Base-by-base conservation (phyloP, 192 early-diverging fungal genomes). In the Spizellomyces sp. region DNA sequence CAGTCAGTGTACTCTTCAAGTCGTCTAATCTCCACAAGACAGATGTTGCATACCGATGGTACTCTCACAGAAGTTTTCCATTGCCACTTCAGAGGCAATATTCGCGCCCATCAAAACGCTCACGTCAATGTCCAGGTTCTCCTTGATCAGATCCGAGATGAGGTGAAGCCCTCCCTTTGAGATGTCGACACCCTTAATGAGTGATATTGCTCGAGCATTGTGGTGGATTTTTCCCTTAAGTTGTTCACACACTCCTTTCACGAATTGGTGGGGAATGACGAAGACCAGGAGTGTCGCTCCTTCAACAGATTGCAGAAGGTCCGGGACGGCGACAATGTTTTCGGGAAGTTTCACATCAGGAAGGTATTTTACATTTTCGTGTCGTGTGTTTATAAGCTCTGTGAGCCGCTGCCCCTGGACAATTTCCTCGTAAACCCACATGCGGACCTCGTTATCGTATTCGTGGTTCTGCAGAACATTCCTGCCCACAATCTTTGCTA, bases 351-450 rank as follows among this genome's bases (percentile, higher is more conserved):
- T 82, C 70, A 95, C 85, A 43, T 90, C 90, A 10, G 96, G 94
- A 41, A 99, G 84, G 59, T 82, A 83, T 48, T 80, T 83, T 63
- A 81, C 89, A 77, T 97, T 99, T 80, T 94, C 95, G 80, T 98
- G 95, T 63, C 85, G 77, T 19, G 84, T 89, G 86, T 99, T 99
- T 82, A 99, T 97, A 71, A 98, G 90, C 10, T 97, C 92, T 12
- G 95, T 93, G 44, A 99, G 86, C 48, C 92, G 92, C 64, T 89
- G 75, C 48, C 92, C 94, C 56, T 94, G 79, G 48, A 95, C 80
- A 44, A 90, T 83, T 78, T 99, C 97, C 77, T 99, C 95, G 82
- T 90, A 95, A 17, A 99, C 97, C 95, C 95, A 99, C 90, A 95
- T 93, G 60, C 87, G 88, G 63, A 96, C 94, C 48, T 89, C 82